These are phyloP conservation scores for Saturnispora silvae DNA, from an alignment of 805 yeast genomes.

Conservation along the genomic window DNA sequence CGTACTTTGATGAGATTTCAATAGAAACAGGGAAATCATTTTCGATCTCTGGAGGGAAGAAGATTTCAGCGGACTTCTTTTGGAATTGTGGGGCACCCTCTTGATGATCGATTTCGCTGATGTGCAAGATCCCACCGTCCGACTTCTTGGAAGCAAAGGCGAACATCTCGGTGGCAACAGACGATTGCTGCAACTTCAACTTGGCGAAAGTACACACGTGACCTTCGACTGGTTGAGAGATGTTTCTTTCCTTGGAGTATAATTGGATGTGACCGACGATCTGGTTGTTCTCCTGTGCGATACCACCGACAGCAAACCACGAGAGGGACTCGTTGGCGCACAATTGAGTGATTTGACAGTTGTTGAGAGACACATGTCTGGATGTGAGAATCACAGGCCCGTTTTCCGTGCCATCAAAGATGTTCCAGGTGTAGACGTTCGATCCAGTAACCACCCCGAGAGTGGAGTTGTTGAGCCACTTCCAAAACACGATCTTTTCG, in stretches of 20 bases:
- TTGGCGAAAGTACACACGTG: slow-evolving; percentile 88
- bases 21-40: slow-evolving; percentile 94
- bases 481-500: slow-evolving; percentile 92
- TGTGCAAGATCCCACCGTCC: slow-evolving; percentile 76
- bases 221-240: slow-evolving; percentile 95
- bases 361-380: slow-evolving; percentile 69
- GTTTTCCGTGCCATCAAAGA: slow-evolving; percentile 68
- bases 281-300: slow-evolving; percentile 86
- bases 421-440: slow-evolving; percentile 69
- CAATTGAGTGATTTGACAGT: slow-evolving; percentile 84
- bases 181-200: slow-evolving; percentile 62
- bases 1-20: slow-evolving; percentile 76
- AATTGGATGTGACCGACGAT: slow-evolving; percentile 95
- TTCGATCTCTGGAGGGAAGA: slow-evolving; percentile 93
- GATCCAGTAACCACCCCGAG: slow-evolving; percentile 80
- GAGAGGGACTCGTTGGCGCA: slow-evolving; percentile 68
- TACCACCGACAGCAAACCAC: slow-evolving; percentile 95
- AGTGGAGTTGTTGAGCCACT: slow-evolving; percentile 67
- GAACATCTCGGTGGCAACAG: slow-evolving; percentile 74
- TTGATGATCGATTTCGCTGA: slow-evolving; percentile 93
- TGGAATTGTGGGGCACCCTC: slow-evolving; percentile 72
- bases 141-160: slow-evolving; percentile 86
- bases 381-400: slow-evolving; percentile 78
- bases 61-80: slow-evolving; percentile 85
- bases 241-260: slow-evolving; percentile 76